These are phyloP conservation scores for Penicillium subrubescens DNA, from an alignment of 495 filamentous ascomycete species.

Conservation along the genomic window DNA sequence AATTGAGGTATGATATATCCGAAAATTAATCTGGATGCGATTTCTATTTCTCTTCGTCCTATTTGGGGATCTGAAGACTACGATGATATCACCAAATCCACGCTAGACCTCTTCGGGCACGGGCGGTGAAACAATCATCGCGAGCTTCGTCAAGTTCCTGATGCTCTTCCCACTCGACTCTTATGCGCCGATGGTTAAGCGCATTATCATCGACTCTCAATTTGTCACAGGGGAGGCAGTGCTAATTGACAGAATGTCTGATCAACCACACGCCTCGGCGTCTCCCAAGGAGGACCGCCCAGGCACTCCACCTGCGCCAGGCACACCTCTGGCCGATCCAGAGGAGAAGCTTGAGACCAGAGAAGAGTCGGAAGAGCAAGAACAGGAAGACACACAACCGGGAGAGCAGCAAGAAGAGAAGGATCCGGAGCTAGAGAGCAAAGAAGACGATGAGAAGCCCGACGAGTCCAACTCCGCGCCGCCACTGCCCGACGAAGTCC, in stretches of 20 bases:
- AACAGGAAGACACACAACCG: constrained; percentile 6
- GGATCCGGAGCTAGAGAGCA: constrained; percentile 14
- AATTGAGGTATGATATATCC: background rate
- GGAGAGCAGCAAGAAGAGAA: constrained; percentile 16
- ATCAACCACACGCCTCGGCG: constrained; percentile 1
- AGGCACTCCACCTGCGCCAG: constrained; percentile 8
- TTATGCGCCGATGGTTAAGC: constrained; percentile 2
- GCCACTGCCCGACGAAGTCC: constrained; percentile 53
- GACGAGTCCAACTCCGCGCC: constrained; percentile 37
- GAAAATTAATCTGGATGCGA: background rate
- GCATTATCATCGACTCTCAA: background rate
- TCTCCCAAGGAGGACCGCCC: constrained; percentile 1
- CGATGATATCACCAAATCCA: background rate
- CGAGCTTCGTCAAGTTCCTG: constrained; percentile 2
- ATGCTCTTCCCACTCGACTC: background rate
- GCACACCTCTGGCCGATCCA: constrained; percentile 3
- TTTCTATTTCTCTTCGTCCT: background rate
- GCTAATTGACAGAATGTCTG: constrained; percentile 22
- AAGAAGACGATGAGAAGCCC: constrained; percentile 22
- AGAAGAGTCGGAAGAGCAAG: constrained; percentile 15
- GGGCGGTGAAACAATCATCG: constrained; percentile 7
- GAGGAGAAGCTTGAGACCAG: constrained; percentile 17
- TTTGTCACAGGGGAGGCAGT: background rate
- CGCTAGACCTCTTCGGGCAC: background rate
- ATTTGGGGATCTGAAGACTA: background rate